Conservation (phyloP, 2,329 filamentous ascomycete species). For the Fusarium sp. region DNA sequence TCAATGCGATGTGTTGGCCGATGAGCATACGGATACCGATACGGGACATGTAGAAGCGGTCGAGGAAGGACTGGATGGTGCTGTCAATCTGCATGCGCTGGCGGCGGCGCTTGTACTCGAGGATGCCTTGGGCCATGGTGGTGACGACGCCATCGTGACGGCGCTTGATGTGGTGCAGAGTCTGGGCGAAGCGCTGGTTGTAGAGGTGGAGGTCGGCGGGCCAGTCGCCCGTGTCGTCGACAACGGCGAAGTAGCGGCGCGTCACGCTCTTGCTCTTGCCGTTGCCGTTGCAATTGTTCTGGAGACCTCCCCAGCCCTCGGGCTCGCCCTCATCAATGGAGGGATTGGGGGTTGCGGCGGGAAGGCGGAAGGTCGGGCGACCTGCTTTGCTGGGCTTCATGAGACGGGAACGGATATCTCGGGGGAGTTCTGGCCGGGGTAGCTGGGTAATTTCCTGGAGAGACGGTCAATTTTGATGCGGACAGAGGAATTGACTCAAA, state of each 20-base stretch:
- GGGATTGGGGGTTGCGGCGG: constrained; percentile 90
- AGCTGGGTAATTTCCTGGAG: constrained; percentile 90
- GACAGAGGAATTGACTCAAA: not conserved
- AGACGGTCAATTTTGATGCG: constrained; percentile 24
- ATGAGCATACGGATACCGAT: constrained; percentile 99
- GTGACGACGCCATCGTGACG: constrained; percentile 98
- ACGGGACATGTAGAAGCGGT: constrained; percentile 99
- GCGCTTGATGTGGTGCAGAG: constrained; percentile 93
- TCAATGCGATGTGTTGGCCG: constrained; percentile 97
- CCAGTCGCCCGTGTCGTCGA: constrained; percentile 92
- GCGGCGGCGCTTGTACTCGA: constrained; percentile 96
- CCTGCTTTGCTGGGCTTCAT: constrained; percentile 75
- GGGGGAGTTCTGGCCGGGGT: constrained; percentile 81
- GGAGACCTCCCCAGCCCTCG: constrained; percentile 67
- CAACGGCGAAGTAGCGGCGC: constrained; percentile 87
- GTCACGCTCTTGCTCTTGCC: constrained; percentile 65
- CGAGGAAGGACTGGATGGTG: constrained; percentile 96
- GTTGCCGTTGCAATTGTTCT: constrained; percentile 64
- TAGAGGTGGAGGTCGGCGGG: constrained; percentile 95
- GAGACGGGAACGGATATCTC: constrained; percentile 85
- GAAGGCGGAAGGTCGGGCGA: constrained; percentile 77
- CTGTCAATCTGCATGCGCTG: constrained; percentile 99
- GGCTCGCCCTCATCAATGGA: constrained; percentile 91
- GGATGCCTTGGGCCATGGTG: constrained; percentile 96
- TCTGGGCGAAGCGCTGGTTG: constrained; percentile 91